Conservation (phyloP, 306 rosid genomes). For the Nissolia schottii region DNA sequence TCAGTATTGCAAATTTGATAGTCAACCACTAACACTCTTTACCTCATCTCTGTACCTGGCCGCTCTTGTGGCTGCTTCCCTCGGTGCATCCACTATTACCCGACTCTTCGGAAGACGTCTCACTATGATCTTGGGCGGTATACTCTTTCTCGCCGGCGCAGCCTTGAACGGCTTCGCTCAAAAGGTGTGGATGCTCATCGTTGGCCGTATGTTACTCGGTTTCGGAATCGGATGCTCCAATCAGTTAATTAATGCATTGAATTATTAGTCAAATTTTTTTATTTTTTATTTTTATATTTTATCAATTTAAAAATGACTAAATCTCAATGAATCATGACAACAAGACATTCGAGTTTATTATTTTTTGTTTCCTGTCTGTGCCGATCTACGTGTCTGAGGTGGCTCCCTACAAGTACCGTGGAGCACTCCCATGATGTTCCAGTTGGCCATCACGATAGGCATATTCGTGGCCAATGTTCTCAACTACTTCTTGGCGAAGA, state of each 20-base stretch:
- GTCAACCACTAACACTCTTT: conserved; percentile 36
- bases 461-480: conserved; percentile 41
- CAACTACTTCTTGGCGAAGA: conserved; percentile 31
- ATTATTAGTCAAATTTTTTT: too few relatives aligned
- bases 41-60: conserved; percentile 58
- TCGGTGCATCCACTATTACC: conserved; percentile 28
- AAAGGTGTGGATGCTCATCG: conserved; percentile 38
- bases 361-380: conserved; percentile 37
- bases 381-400: conserved; percentile 54
- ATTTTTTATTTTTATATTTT: too few relatives aligned
- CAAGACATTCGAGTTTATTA: too few relatives aligned
- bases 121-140: conserved; percentile 42
- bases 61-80: conserved; percentile 36
- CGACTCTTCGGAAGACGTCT: conserved; percentile 30
- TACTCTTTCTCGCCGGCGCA: conserved; percentile 43
- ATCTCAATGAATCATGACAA: too few relatives aligned
- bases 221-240: conserved; percentile 56
- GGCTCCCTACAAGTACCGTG: conserved; percentile 44
- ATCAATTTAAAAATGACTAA: too few relatives aligned
- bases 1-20: conserved; percentile 50
- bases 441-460: conserved; percentile 48
- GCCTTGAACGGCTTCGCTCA: conserved; percentile 35
- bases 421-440: conserved; percentile 47
- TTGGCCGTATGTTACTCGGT: conserved; percentile 47
- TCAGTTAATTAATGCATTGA: conserved; percentile 39